A percentile compares a stretch with the other conserved stretches of the same genome.
These are phyloP conservation scores for Aspergillus novofumigatus DNA, from an alignment of 2,329 filamentous ascomycete genomes.

Conservation along the genomic window DNA sequence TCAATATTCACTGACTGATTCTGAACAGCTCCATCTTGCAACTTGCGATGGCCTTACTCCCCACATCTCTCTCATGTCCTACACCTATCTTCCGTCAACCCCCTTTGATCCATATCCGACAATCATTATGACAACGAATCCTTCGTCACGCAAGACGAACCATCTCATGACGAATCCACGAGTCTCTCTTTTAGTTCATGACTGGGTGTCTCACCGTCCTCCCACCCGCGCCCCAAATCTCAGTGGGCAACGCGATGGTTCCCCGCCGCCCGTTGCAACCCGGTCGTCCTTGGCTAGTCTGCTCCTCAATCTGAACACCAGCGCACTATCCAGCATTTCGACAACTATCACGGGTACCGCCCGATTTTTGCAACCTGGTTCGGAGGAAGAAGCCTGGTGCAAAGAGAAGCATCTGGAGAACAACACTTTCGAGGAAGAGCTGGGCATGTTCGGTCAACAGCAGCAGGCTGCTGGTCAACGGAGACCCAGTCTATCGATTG, in stretches of 20 bases:
- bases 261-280: constrained; percentile 57
- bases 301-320: constrained; percentile 86
- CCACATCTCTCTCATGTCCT: constrained; percentile 97
- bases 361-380: constrained; percentile 65
- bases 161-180: constrained; percentile 81
- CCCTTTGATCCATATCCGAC: constrained; percentile 67
- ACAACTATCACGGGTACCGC: constrained; percentile 92
- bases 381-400: constrained; percentile 80
- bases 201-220: constrained; percentile 93
- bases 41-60: constrained; percentile 80
- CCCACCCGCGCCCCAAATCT: constrained; percentile 60
- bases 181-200: constrained; percentile 92
- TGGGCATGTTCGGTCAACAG: constrained; percentile 40
- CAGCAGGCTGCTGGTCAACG: constrained; percentile 26
- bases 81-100: constrained; percentile 86
- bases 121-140: constrained; percentile 89
- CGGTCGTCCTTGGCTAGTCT: constrained; percentile 75
- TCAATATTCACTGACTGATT: constrained; percentile 2
- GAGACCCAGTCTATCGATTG: constrained; percentile 59
- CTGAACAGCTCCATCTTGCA: constrained; percentile 78
- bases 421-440: constrained; percentile 71
- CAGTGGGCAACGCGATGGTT: constrained; percentile 55
- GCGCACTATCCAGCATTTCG: constrained; percentile 79
- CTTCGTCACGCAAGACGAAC: constrained; percentile 64
- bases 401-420: constrained; percentile 81